phyloP scores from a whole-genome alignment of 2,329 filamentous ascomycete genomes.

The Exserohilum turcica region DNA sequence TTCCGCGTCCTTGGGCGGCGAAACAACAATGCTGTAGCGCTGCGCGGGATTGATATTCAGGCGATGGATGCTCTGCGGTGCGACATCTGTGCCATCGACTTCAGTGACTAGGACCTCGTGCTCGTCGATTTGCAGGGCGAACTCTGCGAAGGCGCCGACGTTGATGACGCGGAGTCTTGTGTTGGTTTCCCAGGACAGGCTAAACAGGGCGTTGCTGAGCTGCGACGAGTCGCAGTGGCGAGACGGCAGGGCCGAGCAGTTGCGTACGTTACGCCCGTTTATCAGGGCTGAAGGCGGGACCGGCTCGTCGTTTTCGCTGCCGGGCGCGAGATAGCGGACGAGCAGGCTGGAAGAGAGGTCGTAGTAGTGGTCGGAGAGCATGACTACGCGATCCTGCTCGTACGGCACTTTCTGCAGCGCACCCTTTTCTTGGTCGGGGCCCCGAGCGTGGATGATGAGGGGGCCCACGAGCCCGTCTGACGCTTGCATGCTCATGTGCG shows the following conservation, averaged over 20 bases:
- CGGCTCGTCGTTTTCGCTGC: slow-evolving; percentile 62
- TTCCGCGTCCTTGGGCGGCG: slow-evolving; percentile 51
- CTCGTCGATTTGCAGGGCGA: slow-evolving; percentile 52
- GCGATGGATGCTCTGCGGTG: slow-evolving; percentile 49
- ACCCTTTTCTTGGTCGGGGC: slow-evolving; percentile 47
- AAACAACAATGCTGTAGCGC: slow-evolving; percentile 69
- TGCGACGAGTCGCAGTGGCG: slow-evolving; percentile 46
- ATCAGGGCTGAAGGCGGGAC: slow-evolving; percentile 54
- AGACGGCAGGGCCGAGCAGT: slow-evolving; percentile 46
- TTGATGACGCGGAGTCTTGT: slow-evolving; percentile 75
- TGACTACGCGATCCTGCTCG: slow-evolving; percentile 63
- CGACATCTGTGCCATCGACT: slow-evolving; percentile 56
- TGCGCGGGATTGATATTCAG: slow-evolving; percentile 71
- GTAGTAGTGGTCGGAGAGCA: slow-evolving; percentile 72
- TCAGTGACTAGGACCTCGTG: slow-evolving; percentile 49
- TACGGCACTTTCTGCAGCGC: slow-evolving; percentile 48
- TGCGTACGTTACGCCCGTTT: slow-evolving; percentile 48
- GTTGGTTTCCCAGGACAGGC: slow-evolving; percentile 57
- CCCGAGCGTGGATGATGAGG: slow-evolving; percentile 44
- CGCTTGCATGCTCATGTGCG: slow-evolving; percentile 51
- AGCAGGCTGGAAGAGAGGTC: slow-evolving; percentile 56
- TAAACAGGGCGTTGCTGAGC: slow-evolving; percentile 35
- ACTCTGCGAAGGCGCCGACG: slow-evolving; percentile 48
- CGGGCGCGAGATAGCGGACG: slow-evolving; percentile 59
- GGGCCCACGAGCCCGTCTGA: slow-evolving; percentile 50